Conservation (phyloP, 306 rosid species). For the Cucurbita ficifolia region DNA sequence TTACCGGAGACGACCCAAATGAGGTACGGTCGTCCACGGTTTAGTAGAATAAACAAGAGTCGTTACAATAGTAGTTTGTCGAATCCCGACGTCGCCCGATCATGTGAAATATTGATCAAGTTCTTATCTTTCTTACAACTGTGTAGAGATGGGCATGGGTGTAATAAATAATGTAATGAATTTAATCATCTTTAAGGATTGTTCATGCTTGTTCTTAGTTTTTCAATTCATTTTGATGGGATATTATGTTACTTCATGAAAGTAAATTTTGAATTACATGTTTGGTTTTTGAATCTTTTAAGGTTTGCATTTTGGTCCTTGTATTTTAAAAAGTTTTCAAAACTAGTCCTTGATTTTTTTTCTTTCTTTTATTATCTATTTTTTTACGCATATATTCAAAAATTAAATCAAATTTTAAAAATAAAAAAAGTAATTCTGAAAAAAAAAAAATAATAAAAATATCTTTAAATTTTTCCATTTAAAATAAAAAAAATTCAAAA, state of each 20-base stretch:
- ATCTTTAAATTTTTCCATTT: no score
- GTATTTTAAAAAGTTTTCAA: no score
- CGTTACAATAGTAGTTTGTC: background rate
- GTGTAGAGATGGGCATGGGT: background rate
- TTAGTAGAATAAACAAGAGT: background rate
- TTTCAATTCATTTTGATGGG: no score
- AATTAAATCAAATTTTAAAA: no score
- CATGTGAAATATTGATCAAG: background rate
- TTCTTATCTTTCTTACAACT: background rate
- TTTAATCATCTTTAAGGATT: background rate
- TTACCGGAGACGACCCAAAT: slow-evolving; percentile 62
- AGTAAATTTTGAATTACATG: background rate
- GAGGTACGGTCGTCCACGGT: background rate
- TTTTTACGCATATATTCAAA: no score
- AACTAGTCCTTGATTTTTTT: no score
- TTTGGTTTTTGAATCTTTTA: no score
- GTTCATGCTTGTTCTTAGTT: background rate
- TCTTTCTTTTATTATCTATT: no score
- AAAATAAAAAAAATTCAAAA: no score
- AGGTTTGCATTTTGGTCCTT: no score
- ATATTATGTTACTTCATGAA: background rate
- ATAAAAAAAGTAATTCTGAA: no score
- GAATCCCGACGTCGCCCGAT: background rate
- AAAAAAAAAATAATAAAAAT: no score
- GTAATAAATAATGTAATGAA: background rate